Base-by-base conservation (phyloP, 2,329 filamentous ascomycete species). In the Colletotrichum liriopes region DNA sequence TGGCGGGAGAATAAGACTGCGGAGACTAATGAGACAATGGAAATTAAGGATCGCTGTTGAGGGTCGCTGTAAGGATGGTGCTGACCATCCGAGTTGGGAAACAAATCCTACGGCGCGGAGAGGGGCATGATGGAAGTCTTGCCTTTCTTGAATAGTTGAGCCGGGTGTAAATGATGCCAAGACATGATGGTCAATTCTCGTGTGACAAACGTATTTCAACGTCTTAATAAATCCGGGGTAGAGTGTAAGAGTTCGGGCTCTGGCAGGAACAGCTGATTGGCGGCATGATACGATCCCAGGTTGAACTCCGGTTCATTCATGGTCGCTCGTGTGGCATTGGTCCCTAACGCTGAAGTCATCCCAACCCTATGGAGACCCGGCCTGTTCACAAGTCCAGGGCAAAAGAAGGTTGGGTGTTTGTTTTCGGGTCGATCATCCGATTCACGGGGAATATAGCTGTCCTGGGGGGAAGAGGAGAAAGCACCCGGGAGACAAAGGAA, bases 351-450 rank as follows among this genome's bases (percentile, higher is more conserved):
- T 41, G 52, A 45, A 65, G 45, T 35, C 56, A 41, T 67, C 56
- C 63, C n/a, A 67, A 56, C 47, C 47, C 47, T 39, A 43, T n/a
- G 20, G 23, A 37, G 41, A 11, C 32, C 18, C 39, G 32, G 61
- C 61, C 20, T 58, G 7, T 56, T 56, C 35, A 61, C n/a, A 35
- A 71, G 37, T 43, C 45, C 18, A 29, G 58, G n/a, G 9, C 45
- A 54, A 6, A 32, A 58, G 20, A 60, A 60, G 52, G 54, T 32
- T 54, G 39, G 60, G 12, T 65, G 45, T 49, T 47, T 65, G 45
- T 49, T 47, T 41, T 43, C 63, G 67, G 67, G 67, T 67, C 63
- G 55, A 71, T 71, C 63, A 71, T 61, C 67, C 67, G 67, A 47
- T 63, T 37, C 35, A 64, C 47, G 32, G 59, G 37, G 41, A 47